phyloP scores from a whole-genome alignment of 768 basidiomycete species.

The Psilocybe subaeruginosa region DNA sequence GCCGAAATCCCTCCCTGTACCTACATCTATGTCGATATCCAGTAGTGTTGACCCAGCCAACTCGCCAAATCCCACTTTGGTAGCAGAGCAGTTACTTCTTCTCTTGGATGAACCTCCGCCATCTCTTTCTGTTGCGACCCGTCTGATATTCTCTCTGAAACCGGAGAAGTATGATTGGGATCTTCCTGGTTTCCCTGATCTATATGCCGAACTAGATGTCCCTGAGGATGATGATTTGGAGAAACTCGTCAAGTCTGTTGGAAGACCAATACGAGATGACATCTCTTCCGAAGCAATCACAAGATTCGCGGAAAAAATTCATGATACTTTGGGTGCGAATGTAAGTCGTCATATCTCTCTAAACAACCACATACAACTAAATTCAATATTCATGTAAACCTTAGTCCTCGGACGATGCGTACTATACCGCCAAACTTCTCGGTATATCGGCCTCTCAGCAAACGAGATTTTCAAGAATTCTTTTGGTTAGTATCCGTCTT shows the following conservation, averaged over 20 bases:
- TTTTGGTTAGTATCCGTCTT: conserved; percentile 36
- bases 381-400: background rate
- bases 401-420: conserved; percentile 58
- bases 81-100: conserved; percentile 64
- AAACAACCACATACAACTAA: background rate
- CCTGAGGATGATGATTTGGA: conserved; percentile 60
- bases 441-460: conserved; percentile 69
- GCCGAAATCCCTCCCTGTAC: conserved; percentile 38
- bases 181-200: conserved; percentile 68
- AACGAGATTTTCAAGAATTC: conserved; percentile 53
- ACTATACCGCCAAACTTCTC: conserved; percentile 63
- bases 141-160: conserved; percentile 81
- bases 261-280: conserved; percentile 64
- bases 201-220: conserved; percentile 61
- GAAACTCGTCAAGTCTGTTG: conserved; percentile 52
- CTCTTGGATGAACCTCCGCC: conserved; percentile 62
- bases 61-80: conserved; percentile 56
- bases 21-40: conserved; percentile 44
- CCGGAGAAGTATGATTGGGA: conserved; percentile 84
- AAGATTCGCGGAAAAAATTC: conserved; percentile 58
- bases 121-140: conserved; percentile 63
- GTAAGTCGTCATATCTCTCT: conserved; percentile 36
- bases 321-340: conserved; percentile 57
- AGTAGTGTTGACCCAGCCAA: conserved; percentile 63
- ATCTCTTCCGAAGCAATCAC: conserved; percentile 50